Percentiles rank a stretch among this genome's conserved stretches.
These are phyloP conservation scores for Bacterosira constricta DNA, from an alignment of 108 stramenopile genomes.

Conservation along the genomic window DNA sequence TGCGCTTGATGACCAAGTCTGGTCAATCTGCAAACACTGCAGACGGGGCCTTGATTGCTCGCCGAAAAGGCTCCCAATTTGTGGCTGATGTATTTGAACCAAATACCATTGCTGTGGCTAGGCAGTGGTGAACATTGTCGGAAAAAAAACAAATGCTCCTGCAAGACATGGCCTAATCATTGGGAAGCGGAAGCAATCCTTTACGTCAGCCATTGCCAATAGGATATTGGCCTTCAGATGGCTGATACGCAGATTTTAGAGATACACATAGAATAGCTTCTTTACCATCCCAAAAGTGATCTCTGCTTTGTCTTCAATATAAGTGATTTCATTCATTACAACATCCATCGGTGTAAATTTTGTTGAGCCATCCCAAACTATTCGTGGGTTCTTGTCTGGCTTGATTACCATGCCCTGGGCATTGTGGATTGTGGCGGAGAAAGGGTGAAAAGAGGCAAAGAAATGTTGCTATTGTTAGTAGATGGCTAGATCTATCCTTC, in stretches of 20 bases:
- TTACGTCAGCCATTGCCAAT: background rate
- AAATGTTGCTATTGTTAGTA: background rate
- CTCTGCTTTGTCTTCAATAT: background rate
- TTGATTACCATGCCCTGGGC: background rate
- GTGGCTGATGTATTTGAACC: background rate
- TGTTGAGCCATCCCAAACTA: background rate
- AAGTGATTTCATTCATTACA: background rate
- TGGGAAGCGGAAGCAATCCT: background rate
- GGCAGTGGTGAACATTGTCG: background rate
- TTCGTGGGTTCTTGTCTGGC: background rate
- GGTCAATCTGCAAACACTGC: background rate
- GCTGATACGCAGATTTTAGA: background rate
- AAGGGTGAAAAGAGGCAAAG: background rate
- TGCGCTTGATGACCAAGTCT: background rate
- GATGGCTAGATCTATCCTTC: constrained; percentile 1
- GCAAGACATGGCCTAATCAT: background rate
- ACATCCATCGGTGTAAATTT: background rate
- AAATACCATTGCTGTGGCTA: constrained; percentile 3
- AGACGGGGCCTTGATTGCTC: background rate
- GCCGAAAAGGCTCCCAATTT: constrained; percentile 11
- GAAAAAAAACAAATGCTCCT: constrained; percentile 3
- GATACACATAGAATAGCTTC: background rate
- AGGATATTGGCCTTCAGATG: background rate
- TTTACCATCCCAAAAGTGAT: background rate
- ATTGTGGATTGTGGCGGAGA: background rate